A percentile compares a stretch with the other conserved stretches of the same genome.
These are phyloP conservation scores for Phascolomyces articulosus DNA, from an alignment of 371 early-diverging fungal genomes.

Conservation along the genomic window DNA sequence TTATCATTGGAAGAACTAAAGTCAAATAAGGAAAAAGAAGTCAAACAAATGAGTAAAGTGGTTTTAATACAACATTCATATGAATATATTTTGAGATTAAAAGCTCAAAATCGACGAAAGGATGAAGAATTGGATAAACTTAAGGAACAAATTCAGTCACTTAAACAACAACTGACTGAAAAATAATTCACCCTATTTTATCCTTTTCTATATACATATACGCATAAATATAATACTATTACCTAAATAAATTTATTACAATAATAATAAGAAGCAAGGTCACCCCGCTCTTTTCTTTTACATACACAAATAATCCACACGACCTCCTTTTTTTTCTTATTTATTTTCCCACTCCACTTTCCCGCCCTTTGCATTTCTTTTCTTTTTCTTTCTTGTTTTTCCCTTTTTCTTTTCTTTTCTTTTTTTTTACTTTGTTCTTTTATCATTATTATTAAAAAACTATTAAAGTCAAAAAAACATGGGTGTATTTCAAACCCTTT, in stretches of 20 bases:
- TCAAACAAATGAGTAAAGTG: conserved; percentile 59
- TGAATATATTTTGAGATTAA: conserved; percentile 61
- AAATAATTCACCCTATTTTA: too few relatives aligned
- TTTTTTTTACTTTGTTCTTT: conserved; percentile 8
- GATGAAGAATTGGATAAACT: conserved; percentile 39
- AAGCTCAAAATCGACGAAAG: conserved; percentile 44
- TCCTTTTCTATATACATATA: too few relatives aligned
- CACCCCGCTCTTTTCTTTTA: too few relatives aligned
- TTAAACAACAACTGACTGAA: conserved; percentile 24
- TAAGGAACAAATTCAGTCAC: conserved; percentile 37
- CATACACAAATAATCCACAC: too few relatives aligned
- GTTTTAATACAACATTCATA: conserved; percentile 54
- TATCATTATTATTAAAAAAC: background rate
- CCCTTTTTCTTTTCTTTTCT: background rate
- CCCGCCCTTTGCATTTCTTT: background rate
- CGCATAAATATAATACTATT: too few relatives aligned
- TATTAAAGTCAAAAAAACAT: background rate
- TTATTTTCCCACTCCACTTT: conserved; percentile 1
- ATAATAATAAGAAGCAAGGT: too few relatives aligned
- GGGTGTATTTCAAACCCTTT: background rate
- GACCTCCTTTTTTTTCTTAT: background rate
- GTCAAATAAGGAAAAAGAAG: conserved; percentile 42
- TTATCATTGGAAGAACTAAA: background rate
- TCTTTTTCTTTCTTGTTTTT: conserved; percentile 3
- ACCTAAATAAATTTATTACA: too few relatives aligned